phyloP scores from a whole-genome alignment of 768 basidiomycete species.

The Coprinellus micaceus region DNA sequence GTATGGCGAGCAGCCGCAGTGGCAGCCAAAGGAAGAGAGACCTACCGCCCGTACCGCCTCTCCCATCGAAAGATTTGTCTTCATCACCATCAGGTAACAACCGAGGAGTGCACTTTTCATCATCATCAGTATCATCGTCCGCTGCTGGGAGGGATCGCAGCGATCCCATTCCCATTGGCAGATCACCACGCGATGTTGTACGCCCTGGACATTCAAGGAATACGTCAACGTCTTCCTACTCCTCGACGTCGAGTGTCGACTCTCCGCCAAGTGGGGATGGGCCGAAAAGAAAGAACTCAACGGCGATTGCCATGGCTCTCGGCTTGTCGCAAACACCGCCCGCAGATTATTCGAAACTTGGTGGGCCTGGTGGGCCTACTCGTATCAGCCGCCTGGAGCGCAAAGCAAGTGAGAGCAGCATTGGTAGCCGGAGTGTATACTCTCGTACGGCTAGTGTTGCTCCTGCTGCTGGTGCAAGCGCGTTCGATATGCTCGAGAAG shows the following conservation, averaged over 20 bases:
- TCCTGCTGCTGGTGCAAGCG: constrained; percentile 3
- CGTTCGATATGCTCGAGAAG: constrained; percentile 10
- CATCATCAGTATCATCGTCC: neutral
- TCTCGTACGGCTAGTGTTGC: constrained; percentile 23
- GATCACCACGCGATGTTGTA: neutral
- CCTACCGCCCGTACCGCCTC: constrained; percentile 4
- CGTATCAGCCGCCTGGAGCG: constrained; percentile 23
- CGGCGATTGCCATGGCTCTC: constrained; percentile 39
- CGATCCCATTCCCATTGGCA: neutral
- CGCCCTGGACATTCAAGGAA: constrained; percentile 14
- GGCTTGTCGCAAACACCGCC: constrained; percentile 41
- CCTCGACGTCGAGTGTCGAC: constrained; percentile 18
- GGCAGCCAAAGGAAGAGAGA: neutral
- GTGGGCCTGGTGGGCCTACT: constrained; percentile 33
- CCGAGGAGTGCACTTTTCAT: constrained; percentile 4
- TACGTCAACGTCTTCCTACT: constrained; percentile 24
- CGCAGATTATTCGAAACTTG: constrained; percentile 33
- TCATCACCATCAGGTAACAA: neutral
- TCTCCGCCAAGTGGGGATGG: neutral
- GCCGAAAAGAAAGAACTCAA: constrained; percentile 29
- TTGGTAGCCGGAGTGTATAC: constrained; percentile 27
- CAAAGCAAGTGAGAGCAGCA: constrained; percentile 28
- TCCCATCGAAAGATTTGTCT: constrained; percentile 11
- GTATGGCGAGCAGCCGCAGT: constrained; percentile 7
- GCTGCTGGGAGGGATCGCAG: neutral